A percentile compares a stretch with the other conserved stretches of the same genome.
Conservation (phyloP, 129 eudicot species). For the Cynara cardunculus region DNA sequence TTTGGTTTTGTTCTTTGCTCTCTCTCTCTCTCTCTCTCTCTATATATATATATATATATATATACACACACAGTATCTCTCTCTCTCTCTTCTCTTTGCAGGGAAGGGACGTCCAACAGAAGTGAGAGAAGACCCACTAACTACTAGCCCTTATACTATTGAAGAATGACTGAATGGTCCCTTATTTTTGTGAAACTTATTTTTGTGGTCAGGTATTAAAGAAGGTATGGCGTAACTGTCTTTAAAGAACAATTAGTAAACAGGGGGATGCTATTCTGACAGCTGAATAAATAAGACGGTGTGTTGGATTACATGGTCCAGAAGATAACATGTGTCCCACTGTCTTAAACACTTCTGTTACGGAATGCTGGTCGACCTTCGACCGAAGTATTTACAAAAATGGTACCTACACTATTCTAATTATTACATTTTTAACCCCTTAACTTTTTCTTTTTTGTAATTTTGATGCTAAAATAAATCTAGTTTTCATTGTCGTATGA, state of each 20-base stretch:
- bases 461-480: neutral
- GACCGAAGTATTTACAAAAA: neutral
- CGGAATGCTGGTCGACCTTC: constrained; percentile 16
- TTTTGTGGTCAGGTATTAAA: neutral
- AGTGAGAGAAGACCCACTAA: constrained; percentile 64
- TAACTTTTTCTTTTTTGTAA: neutral
- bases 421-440: neutral
- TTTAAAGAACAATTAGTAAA: constrained; percentile 19
- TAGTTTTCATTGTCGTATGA: too few species aligned
- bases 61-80: too few species aligned
- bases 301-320: constrained; percentile 11
- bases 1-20: constrained; percentile 26
- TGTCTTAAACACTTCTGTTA: neutral
- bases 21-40: constrained; percentile 21
- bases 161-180: neutral
- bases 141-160: constrained; percentile 29
- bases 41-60: neutral
- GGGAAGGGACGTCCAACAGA: constrained; percentile 72
- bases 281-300: constrained; percentile 15
- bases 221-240: constrained; percentile 23
- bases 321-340: constrained; percentile 24
- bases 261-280: constrained; percentile 27
- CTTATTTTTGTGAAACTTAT: neutral
- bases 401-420: neutral
- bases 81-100: constrained; percentile 46